Evolutionary conservation across 78 protist genomes (phyloP), one percentile per base, ranked within the genome.

Genomic region (Emiliania huxleyi): DNA sequence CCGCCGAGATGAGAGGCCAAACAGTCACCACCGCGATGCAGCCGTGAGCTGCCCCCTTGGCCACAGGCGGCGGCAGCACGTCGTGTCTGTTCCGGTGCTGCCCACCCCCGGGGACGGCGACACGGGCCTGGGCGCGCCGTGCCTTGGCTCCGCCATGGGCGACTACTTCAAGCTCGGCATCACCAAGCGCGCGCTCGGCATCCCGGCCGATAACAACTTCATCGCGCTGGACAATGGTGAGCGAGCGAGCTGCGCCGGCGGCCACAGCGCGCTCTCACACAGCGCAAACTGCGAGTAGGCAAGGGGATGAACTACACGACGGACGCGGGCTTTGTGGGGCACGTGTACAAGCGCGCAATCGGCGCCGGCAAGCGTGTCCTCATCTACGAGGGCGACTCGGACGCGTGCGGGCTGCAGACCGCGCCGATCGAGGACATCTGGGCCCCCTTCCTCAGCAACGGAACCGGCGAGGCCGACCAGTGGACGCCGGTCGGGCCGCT

Each of bases 361-460:
- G 43, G 1, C 29, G 19, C 2, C 35, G 85, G 85, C 69, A 22
- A 33, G 81, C 21, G 44, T 1, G 92, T 90, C 8, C 73, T 90
- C 26, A 83, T 90, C 19, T 90, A 90, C 92, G 92, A 90, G n/a
- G 81, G 84, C 23, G 92, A 90, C 83, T 33, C 81, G 25, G 92
- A 90, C 52, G 92, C 92, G 8, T 90, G 49, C 52, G 92, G 92
- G 6, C 83, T 90, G 56, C 81, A 52, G 84, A 90, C 92, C 26
- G 23, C 43, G 1, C 92, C 92, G 8, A 90, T 55, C 21, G 79
- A 90, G 3, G 92, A 90, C 83, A n/a, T 35, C n/a, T 90, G 55
- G 52, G 92, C 62, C 22, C 85, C 92, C 38, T 90, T 42, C 21
- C 62, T 90, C 85, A 38, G 40, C 23, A 44, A 69, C 81, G 81